Evolutionary conservation across 1,284 basidiomycete genomes (phyloP), one percentile per base, ranked within the genome.

Genomic region (Lentinula novae-zelandiae): DNA sequence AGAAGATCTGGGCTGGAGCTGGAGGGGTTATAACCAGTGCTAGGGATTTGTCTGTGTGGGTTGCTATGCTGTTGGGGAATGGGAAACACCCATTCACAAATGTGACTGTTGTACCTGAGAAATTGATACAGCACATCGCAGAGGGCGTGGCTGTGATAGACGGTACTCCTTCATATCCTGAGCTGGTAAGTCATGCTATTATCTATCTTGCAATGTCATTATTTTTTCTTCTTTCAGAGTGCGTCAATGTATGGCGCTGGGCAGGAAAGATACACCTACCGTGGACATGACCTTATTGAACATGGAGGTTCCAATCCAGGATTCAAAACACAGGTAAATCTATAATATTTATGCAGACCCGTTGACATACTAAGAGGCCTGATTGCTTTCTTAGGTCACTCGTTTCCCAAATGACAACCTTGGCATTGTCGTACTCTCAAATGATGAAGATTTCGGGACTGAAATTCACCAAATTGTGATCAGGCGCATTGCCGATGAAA

Each of bases 81-180:
- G 81, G 81, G 0, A 67, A 74, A 2, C 73, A 82, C 61, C 78
- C 78, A 0, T 59, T 63, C 7, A 77, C 76, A 2, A 77, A 79
- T 60, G 62, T 69, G 52, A 76, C 73, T 0, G 65, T 82, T 27
- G 67, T 82, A 4, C 77, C 82, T 0, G 62, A 62, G 12, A 67
- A 70, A 1, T 68, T 76, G 0, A 67, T 81, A 6, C 70, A 76
- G 5, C 72, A 71, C 40, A 70, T 76, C 5, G 78, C 78, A 3
- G 67, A 71, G 7, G 76, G 78, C 2, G 64, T 71, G 1, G 69
- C 69, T n/a, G 71, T 75, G 1, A 61, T 70, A 67, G 62, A 68
- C 50, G 73, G 71, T 0, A 72, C 71, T 51, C 68, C 75, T 59
- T 53, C 66, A 2, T 74, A 68, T 63, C 72, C 74, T 0, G 74